Conservation (phyloP, 169 alveolate genomes). For the Eimeria praecox region DNA sequence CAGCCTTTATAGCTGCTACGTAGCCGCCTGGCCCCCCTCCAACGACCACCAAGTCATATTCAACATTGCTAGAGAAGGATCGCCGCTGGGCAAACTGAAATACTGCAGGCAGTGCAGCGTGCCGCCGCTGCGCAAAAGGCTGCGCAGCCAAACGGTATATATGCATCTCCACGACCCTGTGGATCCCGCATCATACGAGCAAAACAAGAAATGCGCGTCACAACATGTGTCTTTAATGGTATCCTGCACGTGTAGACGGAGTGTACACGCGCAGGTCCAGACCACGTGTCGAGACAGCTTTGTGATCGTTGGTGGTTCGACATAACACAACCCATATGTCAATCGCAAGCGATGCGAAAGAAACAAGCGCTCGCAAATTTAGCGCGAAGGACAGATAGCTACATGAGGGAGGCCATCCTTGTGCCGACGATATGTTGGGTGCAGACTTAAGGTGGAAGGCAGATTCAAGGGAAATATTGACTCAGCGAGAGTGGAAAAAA, state of each 20-base stretch:
- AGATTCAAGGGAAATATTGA: background rate
- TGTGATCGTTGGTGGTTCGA: background rate
- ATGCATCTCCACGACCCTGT: slow-evolving; percentile 28
- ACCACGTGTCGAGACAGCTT: background rate
- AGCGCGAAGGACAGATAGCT: background rate
- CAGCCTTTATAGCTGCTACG: slow-evolving; percentile 98
- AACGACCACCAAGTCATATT: slow-evolving; percentile 92
- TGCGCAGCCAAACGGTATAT: background rate
- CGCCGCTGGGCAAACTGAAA: background rate
- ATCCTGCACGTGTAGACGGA: background rate
- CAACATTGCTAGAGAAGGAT: slow-evolving; percentile 10
- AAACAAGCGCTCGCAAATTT: background rate
- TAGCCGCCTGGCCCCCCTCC: slow-evolving; percentile 98
- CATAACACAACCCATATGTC: background rate
- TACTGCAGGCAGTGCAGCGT: background rate
- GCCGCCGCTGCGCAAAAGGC: background rate
- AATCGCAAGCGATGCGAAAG: background rate
- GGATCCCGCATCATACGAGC: background rate
- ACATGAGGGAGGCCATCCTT: no score
- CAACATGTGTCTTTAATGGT: background rate
- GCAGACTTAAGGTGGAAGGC: background rate
- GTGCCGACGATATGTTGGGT: no score
- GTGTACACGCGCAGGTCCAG: background rate
- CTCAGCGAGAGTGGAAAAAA: background rate
- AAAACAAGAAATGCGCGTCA: background rate